A percentile compares a stretch with the other conserved stretches of the same genome.
These are phyloP conservation scores for Phallus indusiatus DNA, from an alignment of 768 basidiomycete genomes.

Conservation along the genomic window DNA sequence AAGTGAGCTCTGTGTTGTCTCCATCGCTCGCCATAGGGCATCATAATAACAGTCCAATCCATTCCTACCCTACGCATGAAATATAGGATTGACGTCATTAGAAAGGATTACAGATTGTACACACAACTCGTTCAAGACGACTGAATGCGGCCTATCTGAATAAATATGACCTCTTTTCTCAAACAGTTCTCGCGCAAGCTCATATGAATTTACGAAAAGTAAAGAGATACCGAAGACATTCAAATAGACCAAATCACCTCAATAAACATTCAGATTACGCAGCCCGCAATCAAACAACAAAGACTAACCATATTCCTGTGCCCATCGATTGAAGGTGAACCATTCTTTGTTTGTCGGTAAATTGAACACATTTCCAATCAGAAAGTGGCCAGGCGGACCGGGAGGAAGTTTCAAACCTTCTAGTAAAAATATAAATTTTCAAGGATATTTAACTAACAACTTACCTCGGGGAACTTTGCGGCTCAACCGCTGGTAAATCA, in stretches of 20 bases:
- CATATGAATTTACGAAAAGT: conserved; percentile 11
- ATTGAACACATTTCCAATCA: background rate
- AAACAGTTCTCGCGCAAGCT: conserved; percentile 14
- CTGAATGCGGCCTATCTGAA: conserved; percentile 12
- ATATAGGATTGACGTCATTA: background rate
- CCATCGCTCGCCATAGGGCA: conserved; percentile 33
- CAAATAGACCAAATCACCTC: conserved; percentile 15
- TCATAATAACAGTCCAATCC: conserved; percentile 47
- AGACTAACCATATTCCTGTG: background rate
- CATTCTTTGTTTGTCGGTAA: background rate
- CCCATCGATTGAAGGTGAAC: background rate
- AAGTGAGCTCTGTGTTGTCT: conserved; percentile 41
- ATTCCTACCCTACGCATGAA: background rate
- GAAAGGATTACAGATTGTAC: background rate
- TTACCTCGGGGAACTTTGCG: background rate
- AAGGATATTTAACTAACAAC: background rate
- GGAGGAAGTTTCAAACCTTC: background rate
- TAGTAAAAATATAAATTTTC: background rate
- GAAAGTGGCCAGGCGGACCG: background rate
- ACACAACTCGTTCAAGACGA: conserved; percentile 13
- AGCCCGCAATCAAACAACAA: background rate
- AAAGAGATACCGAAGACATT: conserved; percentile 6
- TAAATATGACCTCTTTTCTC: conserved; percentile 14
- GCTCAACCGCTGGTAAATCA: background rate
- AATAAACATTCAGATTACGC: background rate